phyloP scores from a whole-genome alignment of 768 basidiomycete genomes.

The Leccinum arenicola region DNA sequence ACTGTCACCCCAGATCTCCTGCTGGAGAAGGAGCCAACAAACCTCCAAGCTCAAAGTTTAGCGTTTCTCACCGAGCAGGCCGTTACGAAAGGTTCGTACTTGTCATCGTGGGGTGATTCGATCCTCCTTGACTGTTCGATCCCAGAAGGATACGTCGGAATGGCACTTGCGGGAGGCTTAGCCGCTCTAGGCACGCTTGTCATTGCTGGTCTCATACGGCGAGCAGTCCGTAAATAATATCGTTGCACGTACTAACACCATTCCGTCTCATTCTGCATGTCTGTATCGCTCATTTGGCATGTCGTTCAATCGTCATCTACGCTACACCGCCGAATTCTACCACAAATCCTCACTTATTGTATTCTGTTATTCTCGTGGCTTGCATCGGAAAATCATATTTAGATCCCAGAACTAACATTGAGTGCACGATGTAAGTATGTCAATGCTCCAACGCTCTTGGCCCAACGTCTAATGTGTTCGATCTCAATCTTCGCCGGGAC shows the following conservation, averaged over 20 bases:
- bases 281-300: conserved; percentile 12
- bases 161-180: conserved; percentile 90
- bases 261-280: conserved; percentile 10
- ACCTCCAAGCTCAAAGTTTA: conserved; percentile 89
- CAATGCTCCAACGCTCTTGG: neutral
- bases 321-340: conserved; percentile 8
- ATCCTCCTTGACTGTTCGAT: neutral
- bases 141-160: conserved; percentile 96
- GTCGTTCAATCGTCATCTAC: conserved; percentile 12
- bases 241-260: conserved; percentile 13
- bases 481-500: neutral
- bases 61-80: conserved; percentile 82
- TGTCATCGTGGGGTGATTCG: neutral
- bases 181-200: conserved; percentile 81
- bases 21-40: conserved; percentile 88
- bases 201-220: conserved; percentile 78
- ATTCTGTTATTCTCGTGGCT: conserved; percentile 13
- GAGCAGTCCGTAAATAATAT: conserved; percentile 55
- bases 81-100: conserved; percentile 67
- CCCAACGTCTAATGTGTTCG: neutral
- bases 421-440: neutral
- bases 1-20: conserved; percentile 58
- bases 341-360: conserved; percentile 27
- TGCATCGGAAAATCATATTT: conserved; percentile 8
- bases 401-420: conserved; percentile 8